Evolutionary conservation across 768 basidiomycete species (phyloP).

Genomic region (Mycena haematopus): DNA sequence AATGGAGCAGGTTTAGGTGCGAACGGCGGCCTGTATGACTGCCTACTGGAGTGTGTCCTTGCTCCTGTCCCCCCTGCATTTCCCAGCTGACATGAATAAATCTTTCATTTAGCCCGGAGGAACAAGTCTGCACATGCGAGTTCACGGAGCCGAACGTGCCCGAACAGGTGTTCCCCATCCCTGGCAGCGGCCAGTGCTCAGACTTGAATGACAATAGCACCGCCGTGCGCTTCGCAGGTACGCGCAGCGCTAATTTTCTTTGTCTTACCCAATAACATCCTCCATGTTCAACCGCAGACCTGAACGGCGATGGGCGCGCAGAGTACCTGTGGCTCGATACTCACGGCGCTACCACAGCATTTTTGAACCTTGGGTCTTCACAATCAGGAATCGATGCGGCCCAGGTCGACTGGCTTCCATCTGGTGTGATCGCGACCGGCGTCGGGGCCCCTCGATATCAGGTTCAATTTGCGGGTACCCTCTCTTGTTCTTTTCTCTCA

Average conservation of each 20-base stretch:
- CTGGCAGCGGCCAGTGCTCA: not conserved
- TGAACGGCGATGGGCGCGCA: slow-evolving; percentile 5
- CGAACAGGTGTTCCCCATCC: not conserved
- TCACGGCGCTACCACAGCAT: slow-evolving; percentile 1
- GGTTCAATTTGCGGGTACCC: slow-evolving; percentile 12
- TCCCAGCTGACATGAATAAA: too few relatives aligned
- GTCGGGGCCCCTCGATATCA: slow-evolving; percentile 4
- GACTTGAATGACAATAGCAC: slow-evolving; percentile 8
- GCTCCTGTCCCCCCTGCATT: too few relatives aligned
- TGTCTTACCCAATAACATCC: too few relatives aligned
- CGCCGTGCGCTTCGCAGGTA: slow-evolving; percentile 12
- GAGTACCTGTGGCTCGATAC: slow-evolving; percentile 3
- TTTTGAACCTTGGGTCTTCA: slow-evolving; percentile 1
- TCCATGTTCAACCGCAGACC: not conserved
- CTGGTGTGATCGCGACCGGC: not conserved
- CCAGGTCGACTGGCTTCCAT: slow-evolving; percentile 10
- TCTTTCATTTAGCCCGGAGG: not conserved
- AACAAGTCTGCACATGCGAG: not conserved
- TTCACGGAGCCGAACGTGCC: not conserved
- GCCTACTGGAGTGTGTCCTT: not conserved
- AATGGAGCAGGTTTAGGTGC: slow-evolving; percentile 5
- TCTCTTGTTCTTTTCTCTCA: not conserved
- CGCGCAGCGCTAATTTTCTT: not conserved
- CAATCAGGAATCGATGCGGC: slow-evolving; percentile 9
- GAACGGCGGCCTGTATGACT: slow-evolving; percentile 11